Conservation (phyloP, 139 green algal species). For the Astrephomene gubernaculifera region DNA sequence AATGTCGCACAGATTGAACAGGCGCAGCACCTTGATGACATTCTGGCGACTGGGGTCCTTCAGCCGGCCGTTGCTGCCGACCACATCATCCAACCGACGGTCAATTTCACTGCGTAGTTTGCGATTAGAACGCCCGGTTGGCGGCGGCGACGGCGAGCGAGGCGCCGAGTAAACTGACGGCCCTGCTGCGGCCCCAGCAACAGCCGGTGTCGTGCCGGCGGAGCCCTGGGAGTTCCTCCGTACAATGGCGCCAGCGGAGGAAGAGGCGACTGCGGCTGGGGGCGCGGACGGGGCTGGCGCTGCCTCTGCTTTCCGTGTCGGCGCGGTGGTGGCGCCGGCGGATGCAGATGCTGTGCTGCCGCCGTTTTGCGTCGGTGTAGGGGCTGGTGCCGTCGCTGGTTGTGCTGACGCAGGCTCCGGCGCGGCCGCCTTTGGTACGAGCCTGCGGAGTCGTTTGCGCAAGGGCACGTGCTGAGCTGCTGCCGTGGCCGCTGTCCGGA, state of each 20-base stretch:
- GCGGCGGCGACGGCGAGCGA: constrained; percentile 10
- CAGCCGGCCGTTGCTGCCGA: constrained; percentile 67
- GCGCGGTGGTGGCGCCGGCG: background rate
- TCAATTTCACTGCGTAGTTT: constrained; percentile 85
- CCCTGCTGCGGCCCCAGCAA: background rate
- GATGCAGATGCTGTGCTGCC: background rate
- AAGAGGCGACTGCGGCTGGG: background rate
- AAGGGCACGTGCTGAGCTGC: constrained; percentile 43
- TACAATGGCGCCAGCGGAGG: background rate
- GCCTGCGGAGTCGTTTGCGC: constrained; percentile 29
- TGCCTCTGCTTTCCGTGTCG: background rate
- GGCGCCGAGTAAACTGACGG: constrained; percentile 7
- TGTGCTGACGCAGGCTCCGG: background rate
- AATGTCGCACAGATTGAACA: constrained; percentile 96
- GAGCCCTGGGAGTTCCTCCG: constrained; percentile 1
- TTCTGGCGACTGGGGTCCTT: constrained; percentile 58
- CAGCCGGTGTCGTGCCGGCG: background rate
- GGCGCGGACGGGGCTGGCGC: background rate
- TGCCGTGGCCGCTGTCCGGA: background rate
- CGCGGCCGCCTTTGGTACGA: background rate
- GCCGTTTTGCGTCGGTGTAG: background rate
- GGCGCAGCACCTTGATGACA: constrained; percentile 84
- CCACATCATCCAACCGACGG: constrained; percentile 76
- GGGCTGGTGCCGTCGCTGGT: background rate
- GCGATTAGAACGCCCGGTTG: background rate